These are phyloP conservation scores for Plasmodium ovale DNA, from an alignment of 169 alveolate species.

Conservation along the genomic window DNA sequence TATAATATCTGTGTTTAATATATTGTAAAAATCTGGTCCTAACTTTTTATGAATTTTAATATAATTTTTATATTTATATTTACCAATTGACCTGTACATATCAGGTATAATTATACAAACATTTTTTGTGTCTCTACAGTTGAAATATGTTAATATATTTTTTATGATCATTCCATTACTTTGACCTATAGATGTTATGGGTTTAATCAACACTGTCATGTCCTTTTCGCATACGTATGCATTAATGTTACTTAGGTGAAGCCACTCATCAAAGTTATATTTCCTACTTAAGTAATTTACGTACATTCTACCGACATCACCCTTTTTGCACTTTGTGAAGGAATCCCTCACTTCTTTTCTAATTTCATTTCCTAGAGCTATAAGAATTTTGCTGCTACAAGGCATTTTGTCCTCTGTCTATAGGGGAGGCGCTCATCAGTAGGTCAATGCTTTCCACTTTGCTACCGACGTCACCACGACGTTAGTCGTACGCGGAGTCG, in stretches of 20 bases:
- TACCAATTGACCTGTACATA: slow-evolving; percentile 60
- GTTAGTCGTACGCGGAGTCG: too few species aligned
- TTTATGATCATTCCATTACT: slow-evolving; percentile 27
- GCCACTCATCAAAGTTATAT: slow-evolving; percentile 63
- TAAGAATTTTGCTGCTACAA: slow-evolving; percentile 7
- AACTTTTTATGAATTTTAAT: slow-evolving; percentile 47
- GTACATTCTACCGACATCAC: slow-evolving; percentile 52
- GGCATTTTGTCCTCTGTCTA: slow-evolving; percentile 3
- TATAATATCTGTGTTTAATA: slow-evolving; percentile 47
- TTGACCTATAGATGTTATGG: slow-evolving; percentile 14
- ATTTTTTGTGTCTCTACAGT: slow-evolving; percentile 41
- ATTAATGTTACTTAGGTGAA: slow-evolving; percentile 47
- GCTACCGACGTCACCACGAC: too few species aligned
- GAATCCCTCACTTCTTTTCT: background rate
- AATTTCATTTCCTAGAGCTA: slow-evolving; percentile 61
- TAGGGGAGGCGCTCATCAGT: background rate
- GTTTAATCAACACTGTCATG: slow-evolving; percentile 41
- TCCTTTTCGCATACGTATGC: slow-evolving; percentile 35
- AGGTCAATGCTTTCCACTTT: too few species aligned
- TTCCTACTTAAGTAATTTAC: slow-evolving; percentile 21
- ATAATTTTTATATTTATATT: slow-evolving; percentile 56
- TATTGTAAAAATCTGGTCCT: slow-evolving; percentile 67
- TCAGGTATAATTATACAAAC: slow-evolving; percentile 68
- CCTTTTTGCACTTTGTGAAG: slow-evolving; percentile 43
- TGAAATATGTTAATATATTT: slow-evolving; percentile 52